These are phyloP conservation scores for Penicillium palitans DNA, from an alignment of 2,329 filamentous ascomycete species.

Conservation along the genomic window DNA sequence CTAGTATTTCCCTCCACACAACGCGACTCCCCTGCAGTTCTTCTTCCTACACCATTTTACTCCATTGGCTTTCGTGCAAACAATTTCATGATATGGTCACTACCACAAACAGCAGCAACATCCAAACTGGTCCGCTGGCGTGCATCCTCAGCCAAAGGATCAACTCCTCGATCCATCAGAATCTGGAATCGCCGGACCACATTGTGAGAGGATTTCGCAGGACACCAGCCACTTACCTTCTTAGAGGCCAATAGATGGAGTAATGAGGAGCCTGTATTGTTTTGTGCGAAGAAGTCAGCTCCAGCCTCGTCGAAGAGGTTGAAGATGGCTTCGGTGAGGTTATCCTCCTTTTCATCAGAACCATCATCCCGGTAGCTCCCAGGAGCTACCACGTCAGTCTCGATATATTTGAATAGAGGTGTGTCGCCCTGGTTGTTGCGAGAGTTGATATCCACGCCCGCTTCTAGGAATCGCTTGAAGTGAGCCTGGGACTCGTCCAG, in stretches of 20 bases:
- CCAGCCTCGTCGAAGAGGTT: not conserved
- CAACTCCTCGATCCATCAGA: constrained; percentile 13
- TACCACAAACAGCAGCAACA: constrained; percentile 16
- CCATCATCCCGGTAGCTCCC: not conserved
- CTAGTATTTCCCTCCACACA: not conserved
- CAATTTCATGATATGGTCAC: constrained; percentile 19
- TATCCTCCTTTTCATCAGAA: not conserved
- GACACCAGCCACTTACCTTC: not conserved
- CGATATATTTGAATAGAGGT: not conserved
- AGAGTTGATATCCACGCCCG: constrained; percentile 3
- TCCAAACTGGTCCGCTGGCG: constrained; percentile 19
- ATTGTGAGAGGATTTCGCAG: not conserved
- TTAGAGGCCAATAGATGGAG: constrained; percentile 11
- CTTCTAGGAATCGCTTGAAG: not conserved
- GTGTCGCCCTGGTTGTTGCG: constrained; percentile 3
- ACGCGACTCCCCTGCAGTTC: not conserved
- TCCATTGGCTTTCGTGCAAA: constrained; percentile 1
- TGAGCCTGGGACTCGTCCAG: not conserved
- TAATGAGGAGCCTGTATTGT: constrained; percentile 3
- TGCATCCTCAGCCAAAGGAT: constrained; percentile 22
- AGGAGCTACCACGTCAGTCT: not conserved
- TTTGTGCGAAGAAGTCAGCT: constrained; percentile 4
- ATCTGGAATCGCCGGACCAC: constrained; percentile 9
- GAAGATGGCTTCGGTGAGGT: not conserved
- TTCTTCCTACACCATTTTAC: not conserved